Conservation (phyloP, 192 early-diverging fungal species). For the Podila epicladia region DNA sequence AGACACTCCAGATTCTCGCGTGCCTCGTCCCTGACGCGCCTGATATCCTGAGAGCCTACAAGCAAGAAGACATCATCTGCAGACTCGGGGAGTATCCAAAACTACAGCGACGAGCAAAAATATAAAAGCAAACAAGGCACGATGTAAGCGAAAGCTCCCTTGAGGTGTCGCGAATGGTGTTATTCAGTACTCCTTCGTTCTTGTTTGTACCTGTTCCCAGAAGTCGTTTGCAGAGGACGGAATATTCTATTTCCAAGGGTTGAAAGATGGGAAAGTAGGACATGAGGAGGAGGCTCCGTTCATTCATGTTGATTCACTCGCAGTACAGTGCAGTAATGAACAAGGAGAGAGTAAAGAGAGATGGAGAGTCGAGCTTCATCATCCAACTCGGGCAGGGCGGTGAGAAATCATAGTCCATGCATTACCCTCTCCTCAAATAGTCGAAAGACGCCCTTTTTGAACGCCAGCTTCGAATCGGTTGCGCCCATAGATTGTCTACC, state of each 20-base stretch:
- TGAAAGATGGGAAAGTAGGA: background rate
- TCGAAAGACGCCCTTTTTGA: constrained; percentile 88
- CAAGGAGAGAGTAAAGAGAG: too few species aligned
- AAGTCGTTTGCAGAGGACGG: constrained; percentile 47
- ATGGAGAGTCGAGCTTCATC: too few species aligned
- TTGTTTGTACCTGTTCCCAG: constrained; percentile 55
- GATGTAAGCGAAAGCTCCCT: constrained; percentile 23
- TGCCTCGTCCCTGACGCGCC: constrained; percentile 77
- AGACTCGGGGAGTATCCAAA: constrained; percentile 80
- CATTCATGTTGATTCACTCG: too few species aligned
- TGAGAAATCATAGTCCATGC: too few species aligned
- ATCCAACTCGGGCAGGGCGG: too few species aligned
- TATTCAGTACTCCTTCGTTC: too few species aligned
- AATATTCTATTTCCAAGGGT: constrained; percentile 42
- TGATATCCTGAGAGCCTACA: constrained; percentile 84
- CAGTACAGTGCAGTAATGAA: too few species aligned
- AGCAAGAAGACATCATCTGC: constrained; percentile 90
- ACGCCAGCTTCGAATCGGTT: constrained; percentile 88
- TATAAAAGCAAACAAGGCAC: background rate
- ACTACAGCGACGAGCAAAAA: constrained; percentile 47
- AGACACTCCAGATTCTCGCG: constrained; percentile 82
- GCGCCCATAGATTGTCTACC: constrained; percentile 73
- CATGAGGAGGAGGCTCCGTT: too few species aligned
- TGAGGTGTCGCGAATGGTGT: too few species aligned
- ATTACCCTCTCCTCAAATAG: constrained; percentile 84